A percentile compares a stretch with the other conserved stretches of the same genome.
These are phyloP conservation scores for Trypethelium eluteriae DNA, from an alignment of 495 filamentous ascomycete species.

Conservation along the genomic window DNA sequence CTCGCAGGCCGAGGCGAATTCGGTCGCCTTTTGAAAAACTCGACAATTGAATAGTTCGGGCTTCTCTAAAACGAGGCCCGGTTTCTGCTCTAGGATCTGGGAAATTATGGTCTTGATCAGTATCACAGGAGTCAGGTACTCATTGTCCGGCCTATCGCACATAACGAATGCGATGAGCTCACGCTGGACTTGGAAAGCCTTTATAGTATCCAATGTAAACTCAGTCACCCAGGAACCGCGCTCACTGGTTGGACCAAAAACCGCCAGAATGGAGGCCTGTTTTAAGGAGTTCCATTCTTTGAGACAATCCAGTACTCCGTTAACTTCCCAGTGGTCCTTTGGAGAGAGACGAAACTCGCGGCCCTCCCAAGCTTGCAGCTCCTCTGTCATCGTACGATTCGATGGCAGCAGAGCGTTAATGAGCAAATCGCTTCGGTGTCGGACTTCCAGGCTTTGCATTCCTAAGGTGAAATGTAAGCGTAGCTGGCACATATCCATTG, in stretches of 20 bases:
- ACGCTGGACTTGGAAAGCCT: neutral
- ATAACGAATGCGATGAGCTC: neutral
- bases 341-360: constrained; percentile 4
- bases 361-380: neutral
- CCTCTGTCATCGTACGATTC: neutral
- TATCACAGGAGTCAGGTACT: neutral
- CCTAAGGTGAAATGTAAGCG: too few relatives aligned
- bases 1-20: too few relatives aligned
- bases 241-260: neutral
- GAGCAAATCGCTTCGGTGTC: too few relatives aligned
- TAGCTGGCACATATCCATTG: too few relatives aligned
- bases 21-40: too few relatives aligned
- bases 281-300: neutral
- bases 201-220: constrained; percentile 1
- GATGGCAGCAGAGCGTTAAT: too few relatives aligned
- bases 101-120: neutral
- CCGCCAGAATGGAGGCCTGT: neutral
- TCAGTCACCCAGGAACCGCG: constrained; percentile 10
- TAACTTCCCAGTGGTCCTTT: constrained; percentile 14
- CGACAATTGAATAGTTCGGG: neutral
- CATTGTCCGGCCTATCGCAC: neutral
- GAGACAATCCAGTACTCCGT: constrained; percentile 9
- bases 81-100: constrained; percentile 7
- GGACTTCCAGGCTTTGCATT: too few relatives aligned
- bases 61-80: neutral